A percentile compares a stretch with the other conserved stretches of the same genome.
Evolutionary conservation across 164 flowering plant genomes (phyloP).

Genomic region (Echeveria elegans): DNA sequence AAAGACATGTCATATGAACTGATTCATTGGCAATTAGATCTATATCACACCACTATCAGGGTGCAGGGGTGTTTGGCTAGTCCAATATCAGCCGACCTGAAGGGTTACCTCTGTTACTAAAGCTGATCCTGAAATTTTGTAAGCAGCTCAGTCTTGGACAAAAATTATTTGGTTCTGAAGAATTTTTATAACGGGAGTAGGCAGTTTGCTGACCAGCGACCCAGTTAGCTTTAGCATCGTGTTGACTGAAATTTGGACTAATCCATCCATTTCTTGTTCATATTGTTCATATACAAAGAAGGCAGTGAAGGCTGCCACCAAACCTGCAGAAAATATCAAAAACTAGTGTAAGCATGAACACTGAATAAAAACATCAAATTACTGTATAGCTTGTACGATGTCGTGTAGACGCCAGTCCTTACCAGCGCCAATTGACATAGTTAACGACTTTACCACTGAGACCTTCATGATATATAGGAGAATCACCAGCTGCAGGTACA

Average conservation of each 20-base stretch:
- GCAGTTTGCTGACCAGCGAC: slow-evolving; percentile 28
- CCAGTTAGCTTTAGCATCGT: slow-evolving; percentile 15
- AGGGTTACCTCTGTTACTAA: neutral
- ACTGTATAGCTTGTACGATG: neutral
- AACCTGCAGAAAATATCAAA: neutral
- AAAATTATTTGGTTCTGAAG: neutral
- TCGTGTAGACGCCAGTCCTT: slow-evolving; percentile 14
- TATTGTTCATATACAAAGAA: slow-evolving; percentile 67
- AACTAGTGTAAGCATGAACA: neutral
- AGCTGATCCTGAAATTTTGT: neutral
- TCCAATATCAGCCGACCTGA: neutral
- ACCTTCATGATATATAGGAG: neutral
- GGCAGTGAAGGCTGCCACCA: slow-evolving; percentile 45
- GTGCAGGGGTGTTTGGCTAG: neutral
- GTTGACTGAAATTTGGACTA: slow-evolving; percentile 14
- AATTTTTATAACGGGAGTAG: slow-evolving; percentile 21
- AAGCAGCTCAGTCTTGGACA: slow-evolving; percentile 6
- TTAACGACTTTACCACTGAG: slow-evolving; percentile 1
- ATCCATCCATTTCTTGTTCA: slow-evolving; percentile 48
- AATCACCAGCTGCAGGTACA: neutral
- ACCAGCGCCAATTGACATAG: slow-evolving; percentile 42
- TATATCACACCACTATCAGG: neutral
- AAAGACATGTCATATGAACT: too few species aligned
- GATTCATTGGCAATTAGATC: neutral
- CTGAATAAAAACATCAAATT: neutral